Conservation (phyloP, 345 rosid genomes). For the Melaleuca alternifolia region DNA sequence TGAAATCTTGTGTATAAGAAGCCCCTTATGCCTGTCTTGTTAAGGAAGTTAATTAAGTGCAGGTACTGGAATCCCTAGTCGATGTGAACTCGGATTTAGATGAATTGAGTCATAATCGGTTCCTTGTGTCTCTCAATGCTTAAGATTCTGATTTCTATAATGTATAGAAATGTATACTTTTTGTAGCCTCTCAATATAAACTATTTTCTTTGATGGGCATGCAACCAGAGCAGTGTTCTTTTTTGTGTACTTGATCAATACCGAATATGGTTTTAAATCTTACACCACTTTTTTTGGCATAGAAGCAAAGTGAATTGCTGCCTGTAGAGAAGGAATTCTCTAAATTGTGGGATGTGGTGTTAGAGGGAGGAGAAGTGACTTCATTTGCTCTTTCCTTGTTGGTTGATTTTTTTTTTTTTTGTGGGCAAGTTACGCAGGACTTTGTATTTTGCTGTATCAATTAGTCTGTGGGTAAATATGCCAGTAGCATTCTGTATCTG, state of each 20-base stretch:
- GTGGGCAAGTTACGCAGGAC: not conserved
- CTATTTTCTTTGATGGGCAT: not conserved
- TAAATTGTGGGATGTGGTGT: not conserved
- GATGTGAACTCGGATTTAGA: not conserved
- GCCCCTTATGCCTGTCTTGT: not conserved
- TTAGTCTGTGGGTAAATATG: not conserved
- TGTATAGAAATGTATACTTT: not conserved
- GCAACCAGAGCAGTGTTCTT: not conserved
- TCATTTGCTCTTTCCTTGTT: not conserved
- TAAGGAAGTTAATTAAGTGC: not conserved
- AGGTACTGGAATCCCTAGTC: not conserved
- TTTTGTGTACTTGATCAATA: not conserved
- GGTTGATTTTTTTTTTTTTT: not conserved
- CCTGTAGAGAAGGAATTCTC: not conserved
- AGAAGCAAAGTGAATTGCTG: not conserved
- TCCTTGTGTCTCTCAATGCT: not conserved
- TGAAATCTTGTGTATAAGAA: not conserved
- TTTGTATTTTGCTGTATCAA: not conserved
- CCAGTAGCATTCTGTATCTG: not conserved
- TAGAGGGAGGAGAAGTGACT: not conserved
- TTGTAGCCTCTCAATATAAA: not conserved
- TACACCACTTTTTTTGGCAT: not conserved
- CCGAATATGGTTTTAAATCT: not conserved
- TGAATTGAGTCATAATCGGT: not conserved
- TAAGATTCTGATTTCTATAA: not conserved